Evolutionary conservation across 129 eudicot species (phyloP).

Genomic region (Cynara cardunculus): DNA sequence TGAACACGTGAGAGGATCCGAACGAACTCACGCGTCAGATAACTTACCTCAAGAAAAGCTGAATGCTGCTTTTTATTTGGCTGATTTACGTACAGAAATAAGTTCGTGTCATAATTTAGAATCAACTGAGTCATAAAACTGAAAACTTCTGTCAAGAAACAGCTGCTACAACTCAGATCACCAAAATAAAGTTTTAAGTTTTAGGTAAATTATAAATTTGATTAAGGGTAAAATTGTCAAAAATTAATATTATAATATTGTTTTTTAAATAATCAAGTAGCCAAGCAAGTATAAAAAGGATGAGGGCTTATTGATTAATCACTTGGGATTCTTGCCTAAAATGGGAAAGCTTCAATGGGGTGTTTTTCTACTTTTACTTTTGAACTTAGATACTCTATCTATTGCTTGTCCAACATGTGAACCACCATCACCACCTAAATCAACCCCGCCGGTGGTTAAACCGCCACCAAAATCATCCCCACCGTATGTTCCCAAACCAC

Average conservation of each 20-base stretch:
- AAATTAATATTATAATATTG: not conserved
- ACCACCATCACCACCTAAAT: slow-evolving; percentile 21
- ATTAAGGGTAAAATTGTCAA: not conserved
- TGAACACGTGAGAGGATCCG: too few species aligned
- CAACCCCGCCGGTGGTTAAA: slow-evolving; percentile 13
- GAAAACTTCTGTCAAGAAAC: too few species aligned
- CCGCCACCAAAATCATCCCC: slow-evolving; percentile 24
- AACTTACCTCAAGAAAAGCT: not conserved
- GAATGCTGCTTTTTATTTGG: too few species aligned
- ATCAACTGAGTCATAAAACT: not conserved
- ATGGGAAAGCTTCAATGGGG: slow-evolving; percentile 22
- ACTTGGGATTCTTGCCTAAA: slow-evolving; percentile 19
- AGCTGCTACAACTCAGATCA: not conserved
- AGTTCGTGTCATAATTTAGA: not conserved
- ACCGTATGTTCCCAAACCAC: slow-evolving; percentile 30
- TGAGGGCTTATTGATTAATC: not conserved
- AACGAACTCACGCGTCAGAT: not conserved
- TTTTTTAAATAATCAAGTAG: not conserved
- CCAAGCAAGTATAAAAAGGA: slow-evolving; percentile 24
- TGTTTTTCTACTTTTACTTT: not conserved
- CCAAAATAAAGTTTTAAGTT: not conserved
- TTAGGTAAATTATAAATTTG: not conserved
- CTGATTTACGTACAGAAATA: too few species aligned
- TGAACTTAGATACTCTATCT: slow-evolving; percentile 16
- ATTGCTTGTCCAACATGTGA: slow-evolving; percentile 32